Evolutionary conservation across 116 monocot species (phyloP).

Genomic region (Papilionanthe hybrid): DNA sequence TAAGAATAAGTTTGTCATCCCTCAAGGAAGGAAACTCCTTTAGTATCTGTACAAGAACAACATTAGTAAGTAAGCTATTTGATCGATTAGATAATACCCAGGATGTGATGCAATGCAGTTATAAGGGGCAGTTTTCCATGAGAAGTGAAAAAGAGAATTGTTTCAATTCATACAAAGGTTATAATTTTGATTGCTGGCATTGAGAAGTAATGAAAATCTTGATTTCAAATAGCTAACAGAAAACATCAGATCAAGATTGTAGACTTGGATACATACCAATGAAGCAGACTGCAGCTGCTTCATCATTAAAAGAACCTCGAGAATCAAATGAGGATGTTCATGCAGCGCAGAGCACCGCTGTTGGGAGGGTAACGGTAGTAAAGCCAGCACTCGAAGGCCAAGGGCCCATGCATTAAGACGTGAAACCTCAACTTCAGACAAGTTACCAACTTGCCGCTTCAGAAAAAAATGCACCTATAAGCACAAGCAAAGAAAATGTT

Average conservation of each 20-base stretch:
- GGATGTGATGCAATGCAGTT: not conserved
- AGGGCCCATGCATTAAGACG: constrained; percentile 90
- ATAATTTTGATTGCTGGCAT: not conserved
- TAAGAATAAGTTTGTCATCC: constrained; percentile 61
- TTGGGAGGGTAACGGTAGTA: constrained; percentile 82
- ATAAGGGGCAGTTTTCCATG: not conserved
- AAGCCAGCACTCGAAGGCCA: constrained; percentile 78
- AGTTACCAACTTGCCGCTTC: constrained; percentile 66
- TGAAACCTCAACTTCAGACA: constrained; percentile 60
- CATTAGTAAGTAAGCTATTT: not conserved
- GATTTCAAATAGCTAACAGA: not conserved
- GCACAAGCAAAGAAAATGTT: constrained; percentile 6
- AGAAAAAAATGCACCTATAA: constrained; percentile 94
- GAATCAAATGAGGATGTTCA: constrained; percentile 89
- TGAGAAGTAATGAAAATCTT: not conserved
- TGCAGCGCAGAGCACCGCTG: constrained; percentile 88
- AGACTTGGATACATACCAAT: constrained; percentile 41
- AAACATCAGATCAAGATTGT: not conserved
- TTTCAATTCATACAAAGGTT: not conserved
- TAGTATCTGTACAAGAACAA: constrained; percentile 51
- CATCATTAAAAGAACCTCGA: constrained; percentile 95
- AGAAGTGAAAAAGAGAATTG: not conserved
- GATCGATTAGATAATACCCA: not conserved
- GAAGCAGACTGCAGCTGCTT: constrained; percentile 92
- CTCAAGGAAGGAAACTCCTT: constrained; percentile 88